These are phyloP conservation scores for Patellifolia procumbens DNA, from an alignment of 179 eudicot genomes.

Conservation along the genomic window DNA sequence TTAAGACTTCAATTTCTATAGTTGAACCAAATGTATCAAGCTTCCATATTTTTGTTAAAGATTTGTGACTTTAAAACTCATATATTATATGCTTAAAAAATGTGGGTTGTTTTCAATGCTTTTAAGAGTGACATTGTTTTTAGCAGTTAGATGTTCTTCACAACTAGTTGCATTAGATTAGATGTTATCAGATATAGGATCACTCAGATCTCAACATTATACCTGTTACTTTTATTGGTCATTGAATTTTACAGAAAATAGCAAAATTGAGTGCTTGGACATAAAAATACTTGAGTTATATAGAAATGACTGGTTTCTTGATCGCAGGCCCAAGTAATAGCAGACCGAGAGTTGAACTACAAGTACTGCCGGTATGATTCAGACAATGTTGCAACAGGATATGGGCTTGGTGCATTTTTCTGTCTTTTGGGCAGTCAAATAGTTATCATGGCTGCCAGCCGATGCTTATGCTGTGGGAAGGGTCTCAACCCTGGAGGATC, in stretches of 20 bases:
- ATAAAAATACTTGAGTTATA: not conserved
- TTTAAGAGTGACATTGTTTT: not conserved
- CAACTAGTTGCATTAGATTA: not conserved
- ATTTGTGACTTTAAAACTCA: too few species aligned
- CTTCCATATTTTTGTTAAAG: too few species aligned
- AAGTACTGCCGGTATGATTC: slow-evolving; percentile 66
- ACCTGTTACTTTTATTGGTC: not conserved
- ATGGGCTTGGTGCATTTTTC: slow-evolving; percentile 73
- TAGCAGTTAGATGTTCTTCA: not conserved
- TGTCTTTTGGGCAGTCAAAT: slow-evolving; percentile 67
- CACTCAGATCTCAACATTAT: not conserved
- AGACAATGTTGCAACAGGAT: slow-evolving; percentile 59
- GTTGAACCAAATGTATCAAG: not conserved
- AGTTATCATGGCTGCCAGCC: slow-evolving; percentile 64
- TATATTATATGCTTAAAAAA: not conserved
- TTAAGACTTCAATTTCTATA: not conserved
- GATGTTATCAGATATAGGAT: not conserved
- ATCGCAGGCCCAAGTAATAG: slow-evolving; percentile 45
- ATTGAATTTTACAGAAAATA: too few species aligned
- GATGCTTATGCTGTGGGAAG: slow-evolving; percentile 87
- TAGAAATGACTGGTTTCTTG: not conserved
- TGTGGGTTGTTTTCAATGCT: not conserved
- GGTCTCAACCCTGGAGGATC: slow-evolving; percentile 70
- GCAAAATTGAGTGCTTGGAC: not conserved
- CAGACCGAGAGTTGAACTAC: slow-evolving; percentile 42